Base-by-base conservation (phyloP, 2,329 filamentous ascomycete genomes). In the Bertia moriformis region DNA sequence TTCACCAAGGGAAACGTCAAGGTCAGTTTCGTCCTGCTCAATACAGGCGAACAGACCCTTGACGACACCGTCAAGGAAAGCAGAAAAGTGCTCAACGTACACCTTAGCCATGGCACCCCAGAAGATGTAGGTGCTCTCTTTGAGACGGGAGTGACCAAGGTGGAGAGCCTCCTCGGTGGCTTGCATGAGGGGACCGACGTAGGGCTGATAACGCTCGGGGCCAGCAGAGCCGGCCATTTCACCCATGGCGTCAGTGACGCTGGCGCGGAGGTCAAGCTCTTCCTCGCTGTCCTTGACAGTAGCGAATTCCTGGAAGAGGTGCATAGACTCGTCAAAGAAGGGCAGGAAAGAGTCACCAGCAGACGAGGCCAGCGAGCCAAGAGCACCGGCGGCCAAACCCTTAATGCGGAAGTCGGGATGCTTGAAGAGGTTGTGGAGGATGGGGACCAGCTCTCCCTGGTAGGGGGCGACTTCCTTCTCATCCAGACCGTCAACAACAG, bases 81-180 rank as follows among this genome's bases (percentile, higher is more conserved):
- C 78, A 41, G 76, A 73, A 45, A 93, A 89, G 40, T 87, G 70
- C 52, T 85, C 82, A 51, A 82, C 79, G 60, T 96, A 96, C 7
- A 96, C 86, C 65, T 93, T 93, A 45, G 89, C 83, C 55, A 98
- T 78, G 30, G 84, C 86, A 47, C 85, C 87, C 89, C 91, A 98
- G 40, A 98, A 71, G 45, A 96, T 93, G 63, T 94, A 98, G 56
- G 86, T 94, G 44, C 87, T 95, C 67, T 98, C 91, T 59, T 87
- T 84, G 39, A 96, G 76, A 41, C 88, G 76, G 32, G 88, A 83
- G 62, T 95, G 88, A 49, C 86, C 88, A 2, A 98, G 77, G 49
- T 82, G 69, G 2, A 96, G 71, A 40, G 83, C 88, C 60, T 95
- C 88, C 61, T 95, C 88, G 48, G 85, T 94, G 13, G 89, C 82